Conservation (phyloP, 352 stramenopile genomes). For the Aphanomyces invadans region DNA sequence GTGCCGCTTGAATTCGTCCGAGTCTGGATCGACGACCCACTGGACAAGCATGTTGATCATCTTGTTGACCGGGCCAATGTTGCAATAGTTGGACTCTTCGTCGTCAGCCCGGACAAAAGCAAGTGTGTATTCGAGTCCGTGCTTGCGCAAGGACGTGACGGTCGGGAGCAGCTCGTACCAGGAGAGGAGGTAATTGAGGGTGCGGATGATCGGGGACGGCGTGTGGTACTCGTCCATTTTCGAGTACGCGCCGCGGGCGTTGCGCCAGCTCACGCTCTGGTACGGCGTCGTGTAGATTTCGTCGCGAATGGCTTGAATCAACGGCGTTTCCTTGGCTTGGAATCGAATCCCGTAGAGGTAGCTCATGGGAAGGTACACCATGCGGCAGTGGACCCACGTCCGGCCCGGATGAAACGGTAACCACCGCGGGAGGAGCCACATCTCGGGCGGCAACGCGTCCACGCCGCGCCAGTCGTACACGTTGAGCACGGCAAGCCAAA, state of each 20-base stretch:
- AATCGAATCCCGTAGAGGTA: conserved; percentile 79
- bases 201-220: conserved; percentile 68
- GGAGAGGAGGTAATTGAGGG: conserved; percentile 60
- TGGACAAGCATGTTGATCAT: conserved; percentile 74
- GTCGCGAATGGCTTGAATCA: conserved; percentile 50
- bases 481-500: conserved; percentile 83
- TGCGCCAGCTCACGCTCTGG: conserved; percentile 55
- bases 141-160: conserved; percentile 30
- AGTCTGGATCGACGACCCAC: conserved; percentile 28
- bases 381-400: conserved; percentile 88
- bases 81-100: conserved; percentile 86
- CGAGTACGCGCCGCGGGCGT: conserved; percentile 42
- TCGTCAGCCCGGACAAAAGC: conserved; percentile 85
- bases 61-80: conserved; percentile 91
- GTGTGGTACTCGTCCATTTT: conserved; percentile 84
- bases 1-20: conserved; percentile 47
- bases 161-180: conserved; percentile 51
- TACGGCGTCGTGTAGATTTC: conserved; percentile 75
- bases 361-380: conserved; percentile 93
- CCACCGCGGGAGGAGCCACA: conserved; percentile 88
- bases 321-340: conserved; percentile 50
- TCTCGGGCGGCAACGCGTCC: conserved; percentile 81
- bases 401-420: conserved; percentile 86
- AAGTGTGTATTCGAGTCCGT: conserved; percentile 50
- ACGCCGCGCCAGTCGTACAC: conserved; percentile 66